Evolutionary conservation across 2,329 filamentous ascomycete species (phyloP).

Genomic region (Purpureocillium lavendulum): DNA sequence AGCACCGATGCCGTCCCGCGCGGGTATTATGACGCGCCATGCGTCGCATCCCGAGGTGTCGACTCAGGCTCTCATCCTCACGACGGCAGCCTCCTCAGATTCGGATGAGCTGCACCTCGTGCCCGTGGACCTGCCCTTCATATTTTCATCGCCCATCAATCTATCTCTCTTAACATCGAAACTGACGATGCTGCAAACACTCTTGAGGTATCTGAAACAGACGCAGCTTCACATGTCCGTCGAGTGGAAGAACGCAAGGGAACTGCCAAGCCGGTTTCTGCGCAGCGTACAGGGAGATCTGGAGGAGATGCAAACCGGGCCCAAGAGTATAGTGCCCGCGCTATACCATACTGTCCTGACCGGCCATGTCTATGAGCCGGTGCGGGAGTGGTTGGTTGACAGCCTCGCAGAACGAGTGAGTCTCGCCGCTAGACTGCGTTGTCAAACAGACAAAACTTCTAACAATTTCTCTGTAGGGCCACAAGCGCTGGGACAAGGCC

Average conservation of each 20-base stretch:
- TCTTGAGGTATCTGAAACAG: conserved; percentile 78
- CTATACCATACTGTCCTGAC: conserved; percentile 80
- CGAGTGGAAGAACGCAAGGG: conserved; percentile 77
- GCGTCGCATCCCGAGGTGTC: conserved; percentile 65
- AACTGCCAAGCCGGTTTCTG: conserved; percentile 72
- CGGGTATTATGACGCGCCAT: conserved; percentile 43
- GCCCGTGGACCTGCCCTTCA: conserved; percentile 75
- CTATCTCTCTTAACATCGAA: conserved; percentile 80
- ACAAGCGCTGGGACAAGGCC: conserved; percentile 92
- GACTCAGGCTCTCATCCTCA: conserved; percentile 65
- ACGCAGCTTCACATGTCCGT: conserved; percentile 68
- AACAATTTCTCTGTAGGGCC: conserved; percentile 46
- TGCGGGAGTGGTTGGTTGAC: conserved; percentile 85
- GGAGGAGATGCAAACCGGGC: conserved; percentile 47
- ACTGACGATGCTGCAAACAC: conserved; percentile 76
- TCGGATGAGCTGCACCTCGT: conserved; percentile 44
- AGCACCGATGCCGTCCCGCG: conserved; percentile 16
- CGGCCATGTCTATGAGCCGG: conserved; percentile 64
- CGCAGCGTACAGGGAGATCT: conserved; percentile 70
- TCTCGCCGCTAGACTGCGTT: conserved; percentile 2
- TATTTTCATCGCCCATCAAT: conserved; percentile 69
- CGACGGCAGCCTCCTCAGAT: conserved; percentile 22
- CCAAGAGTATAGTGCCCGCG: conserved; percentile 58
- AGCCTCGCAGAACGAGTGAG: conserved; percentile 69
- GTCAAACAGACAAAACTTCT: conserved; percentile 11